A percentile compares a stretch with the other conserved stretches of the same genome.
Evolutionary conservation across 306 rosid species (phyloP).

Genomic region (Trifolium pratense): DNA sequence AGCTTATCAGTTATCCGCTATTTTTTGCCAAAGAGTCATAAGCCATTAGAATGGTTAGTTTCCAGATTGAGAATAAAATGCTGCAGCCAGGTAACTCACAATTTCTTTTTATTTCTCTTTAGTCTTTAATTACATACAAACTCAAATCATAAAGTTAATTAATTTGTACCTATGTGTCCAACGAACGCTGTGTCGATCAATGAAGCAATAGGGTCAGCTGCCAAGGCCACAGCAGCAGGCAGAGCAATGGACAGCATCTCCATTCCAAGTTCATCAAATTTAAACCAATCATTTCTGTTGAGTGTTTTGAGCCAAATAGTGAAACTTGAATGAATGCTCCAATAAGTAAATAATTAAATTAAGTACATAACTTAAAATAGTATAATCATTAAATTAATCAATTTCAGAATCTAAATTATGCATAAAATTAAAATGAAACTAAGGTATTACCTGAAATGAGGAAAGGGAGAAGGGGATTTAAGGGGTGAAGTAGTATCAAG

Average conservation of each 20-base stretch:
- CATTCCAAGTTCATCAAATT: slow-evolving; percentile 66
- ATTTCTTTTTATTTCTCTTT: neutral
- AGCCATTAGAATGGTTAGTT: slow-evolving; percentile 11
- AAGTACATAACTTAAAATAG: neutral
- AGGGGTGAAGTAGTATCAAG: slow-evolving; percentile 25
- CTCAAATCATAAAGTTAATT: slow-evolving; percentile 33
- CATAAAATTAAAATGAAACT: slow-evolving; percentile 5
- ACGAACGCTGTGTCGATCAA: slow-evolving; percentile 90
- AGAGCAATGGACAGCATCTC: slow-evolving; percentile 84
- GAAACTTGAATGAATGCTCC: slow-evolving; percentile 30
- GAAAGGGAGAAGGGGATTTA: slow-evolving; percentile 33
- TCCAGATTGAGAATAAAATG: slow-evolving; percentile 16
- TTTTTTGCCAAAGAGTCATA: neutral
- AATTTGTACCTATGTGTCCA: slow-evolving; percentile 77
- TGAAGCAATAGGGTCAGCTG: slow-evolving; percentile 87
- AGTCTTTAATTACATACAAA: neutral
- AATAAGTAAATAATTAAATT: neutral
- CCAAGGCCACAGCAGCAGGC: slow-evolving; percentile 93
- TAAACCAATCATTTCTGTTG: slow-evolving; percentile 48
- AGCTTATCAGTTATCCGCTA: too few species aligned
- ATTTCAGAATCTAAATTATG: neutral
- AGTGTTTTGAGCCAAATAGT: slow-evolving; percentile 27
- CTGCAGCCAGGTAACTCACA: slow-evolving; percentile 14
- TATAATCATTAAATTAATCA: neutral
- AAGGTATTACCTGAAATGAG: slow-evolving; percentile 37